Evolutionary conservation across 2,329 filamentous ascomycete genomes (phyloP).

Genomic region (Trichoderma sp.): DNA sequence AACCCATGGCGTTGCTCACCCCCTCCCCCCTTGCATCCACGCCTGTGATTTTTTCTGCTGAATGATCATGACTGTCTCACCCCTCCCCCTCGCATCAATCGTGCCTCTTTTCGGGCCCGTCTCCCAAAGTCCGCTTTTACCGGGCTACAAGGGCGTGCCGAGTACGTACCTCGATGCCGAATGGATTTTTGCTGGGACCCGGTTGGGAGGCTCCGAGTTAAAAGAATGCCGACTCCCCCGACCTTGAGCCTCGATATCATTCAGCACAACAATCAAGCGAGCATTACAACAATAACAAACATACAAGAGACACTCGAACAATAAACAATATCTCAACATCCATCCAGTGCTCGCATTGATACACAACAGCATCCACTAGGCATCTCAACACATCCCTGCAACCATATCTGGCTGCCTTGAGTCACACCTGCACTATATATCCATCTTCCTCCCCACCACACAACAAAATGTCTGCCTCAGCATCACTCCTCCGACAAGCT

Average conservation of each 20-base stretch:
- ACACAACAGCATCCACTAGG: neutral
- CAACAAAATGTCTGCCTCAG: slow-evolving; percentile 36
- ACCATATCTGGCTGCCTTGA: slow-evolving; percentile 29
- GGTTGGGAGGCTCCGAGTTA: slow-evolving; percentile 25
- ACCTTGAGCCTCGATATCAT: slow-evolving; percentile 17
- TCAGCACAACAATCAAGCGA: neutral
- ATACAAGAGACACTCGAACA: neutral
- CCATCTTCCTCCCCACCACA: neutral
- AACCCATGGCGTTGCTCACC: neutral
- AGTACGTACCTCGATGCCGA: slow-evolving; percentile 17
- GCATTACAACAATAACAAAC: neutral
- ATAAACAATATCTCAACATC: neutral
- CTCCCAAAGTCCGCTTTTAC: slow-evolving; percentile 23
- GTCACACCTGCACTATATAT: slow-evolving; percentile 25
- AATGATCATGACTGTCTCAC: slow-evolving; percentile 10
- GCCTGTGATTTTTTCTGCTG: neutral
- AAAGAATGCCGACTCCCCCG: slow-evolving; percentile 30
- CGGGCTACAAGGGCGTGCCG: slow-evolving; percentile 9
- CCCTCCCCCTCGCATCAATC: slow-evolving; percentile 19
- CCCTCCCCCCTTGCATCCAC: neutral
- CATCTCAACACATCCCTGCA: slow-evolving; percentile 31
- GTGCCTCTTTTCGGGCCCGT: slow-evolving; percentile 21
- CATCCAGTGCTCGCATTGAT: neutral
- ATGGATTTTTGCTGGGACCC: slow-evolving; percentile 7
- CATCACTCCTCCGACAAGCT: slow-evolving; percentile 37